Percentiles rank a stretch among this genome's conserved stretches.
These are phyloP conservation scores for Vitis hybrid DNA, from an alignment of 177 flowering plant genomes.

Conservation along the genomic window DNA sequence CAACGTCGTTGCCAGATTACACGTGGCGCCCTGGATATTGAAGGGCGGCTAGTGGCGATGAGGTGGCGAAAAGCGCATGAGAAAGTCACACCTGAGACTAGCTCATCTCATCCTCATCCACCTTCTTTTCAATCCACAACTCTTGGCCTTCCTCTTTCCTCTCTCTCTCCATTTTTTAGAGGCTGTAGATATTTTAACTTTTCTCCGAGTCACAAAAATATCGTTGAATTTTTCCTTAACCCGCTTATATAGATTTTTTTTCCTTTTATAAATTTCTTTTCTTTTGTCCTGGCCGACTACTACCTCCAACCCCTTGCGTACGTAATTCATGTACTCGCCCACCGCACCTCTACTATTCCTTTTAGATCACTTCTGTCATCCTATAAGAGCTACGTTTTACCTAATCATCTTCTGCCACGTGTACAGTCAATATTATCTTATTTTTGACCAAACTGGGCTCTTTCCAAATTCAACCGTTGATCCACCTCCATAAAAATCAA, in stretches of 20 bases:
- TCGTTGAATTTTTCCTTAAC: neutral
- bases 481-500: no score
- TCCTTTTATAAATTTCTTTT: neutral
- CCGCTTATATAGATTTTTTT: neutral
- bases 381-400: no score
- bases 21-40: constrained; percentile 18
- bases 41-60: constrained; percentile 37
- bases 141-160: constrained; percentile 14
- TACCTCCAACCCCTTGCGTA: neutral
- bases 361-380: no score
- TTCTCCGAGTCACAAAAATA: constrained; percentile 14
- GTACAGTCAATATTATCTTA: no score
- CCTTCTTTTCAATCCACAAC: constrained; percentile 31
- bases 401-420: no score
- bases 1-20: constrained; percentile 1
- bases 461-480: neutral
- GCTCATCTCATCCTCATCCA: constrained; percentile 4
- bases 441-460: neutral
- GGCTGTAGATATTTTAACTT: constrained; percentile 40
- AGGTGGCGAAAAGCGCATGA: constrained; percentile 64
- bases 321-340: no score
- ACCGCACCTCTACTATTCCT: no score
- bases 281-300: neutral
- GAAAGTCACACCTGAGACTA: constrained; percentile 16
- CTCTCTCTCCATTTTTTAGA: constrained; percentile 15